phyloP scores from a whole-genome alignment of 441 rosid species.

The Croton setiger region DNA sequence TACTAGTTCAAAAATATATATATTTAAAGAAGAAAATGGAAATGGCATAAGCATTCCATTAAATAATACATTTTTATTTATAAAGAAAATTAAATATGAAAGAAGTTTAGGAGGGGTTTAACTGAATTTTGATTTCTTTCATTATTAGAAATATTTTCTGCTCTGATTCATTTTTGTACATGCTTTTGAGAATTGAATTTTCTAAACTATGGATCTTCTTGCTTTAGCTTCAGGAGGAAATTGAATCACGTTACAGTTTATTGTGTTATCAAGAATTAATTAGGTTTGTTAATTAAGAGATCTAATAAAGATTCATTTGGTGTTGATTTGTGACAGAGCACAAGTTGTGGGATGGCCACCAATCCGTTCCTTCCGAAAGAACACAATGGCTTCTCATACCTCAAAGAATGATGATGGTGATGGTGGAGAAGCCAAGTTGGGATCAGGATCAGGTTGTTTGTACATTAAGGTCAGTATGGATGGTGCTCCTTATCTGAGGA shows the following conservation, averaged over 20 bases:
- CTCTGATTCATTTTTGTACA: not conserved
- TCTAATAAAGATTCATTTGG: not conserved
- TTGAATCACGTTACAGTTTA: not conserved
- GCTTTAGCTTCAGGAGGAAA: not conserved
- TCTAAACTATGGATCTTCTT: not conserved
- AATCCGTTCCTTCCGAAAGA: slow-evolving; percentile 72
- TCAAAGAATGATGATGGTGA: slow-evolving; percentile 45
- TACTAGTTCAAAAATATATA: not conserved
- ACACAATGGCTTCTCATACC: slow-evolving; percentile 58
- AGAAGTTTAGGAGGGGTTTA: not conserved
- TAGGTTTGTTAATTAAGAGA: not conserved
- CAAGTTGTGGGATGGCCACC: slow-evolving; percentile 93
- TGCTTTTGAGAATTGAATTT: not conserved
- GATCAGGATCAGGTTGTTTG: slow-evolving; percentile 49
- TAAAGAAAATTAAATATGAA: not conserved
- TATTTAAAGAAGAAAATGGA: not conserved
- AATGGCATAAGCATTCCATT: not conserved
- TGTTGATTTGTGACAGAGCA: slow-evolving; percentile 40
- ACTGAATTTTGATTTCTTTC: not conserved
- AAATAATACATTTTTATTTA: not conserved
- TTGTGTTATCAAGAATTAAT: not conserved
- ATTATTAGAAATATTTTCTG: not conserved
- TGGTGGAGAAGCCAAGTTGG: slow-evolving; percentile 32
- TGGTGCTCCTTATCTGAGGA: slow-evolving; percentile 79
- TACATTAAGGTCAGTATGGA: slow-evolving; percentile 81